Base-by-base conservation (phyloP, 2,329 filamentous ascomycete genomes). In the Botrytis galanthina region DNA sequence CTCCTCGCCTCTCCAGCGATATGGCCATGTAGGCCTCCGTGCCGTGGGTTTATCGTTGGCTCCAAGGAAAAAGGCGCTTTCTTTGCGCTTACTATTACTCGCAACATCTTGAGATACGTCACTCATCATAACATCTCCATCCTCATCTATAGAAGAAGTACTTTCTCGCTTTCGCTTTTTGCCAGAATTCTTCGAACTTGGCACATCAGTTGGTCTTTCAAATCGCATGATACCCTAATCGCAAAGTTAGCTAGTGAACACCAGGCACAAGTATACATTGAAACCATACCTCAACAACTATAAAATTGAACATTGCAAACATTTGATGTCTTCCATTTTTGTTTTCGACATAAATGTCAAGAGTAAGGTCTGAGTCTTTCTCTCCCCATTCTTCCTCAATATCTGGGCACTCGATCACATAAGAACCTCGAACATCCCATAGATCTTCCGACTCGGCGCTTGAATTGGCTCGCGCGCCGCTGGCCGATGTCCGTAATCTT, bases 1-100 rank as follows among this genome's bases (percentile, higher is more conserved):
- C 35, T 78, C 77, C n/a, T 46, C 32, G 1, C 76, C 75, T 29
- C 77, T 70, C 77, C 77, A 77, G 39, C 75, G 66, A 61, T 76
- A 77, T 39, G 46, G 39, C 74, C 75, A 78, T 7, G 74, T 76
- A 61, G 73, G 71, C n/a, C 73, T 61, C 44, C 74, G 64, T 39
- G 73, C 74, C 42, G 77, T 75, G 26, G 73, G 75, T 32, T 74
- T 74, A 20, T 77, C 75, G 32, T 75, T 75, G 3, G 68, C 35
- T 46, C 69, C 68, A 16, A 77, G 44, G 29, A 60, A 63, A 48
- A 77, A 75, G 29, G 59, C 68, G 4, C 67, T 75, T 22, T 74
- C 73, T 12, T 48, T 51, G 42, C 74, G 75, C 51, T 37, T n/a
- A 29, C 26, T 37, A 39, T 66, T 37, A 57, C 70, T 20, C 37